A percentile compares a stretch with the other conserved stretches of the same genome.
These are phyloP conservation scores for Mycosphaerelloides madeirae DNA, from an alignment of 2,329 filamentous ascomycete species.

Conservation along the genomic window DNA sequence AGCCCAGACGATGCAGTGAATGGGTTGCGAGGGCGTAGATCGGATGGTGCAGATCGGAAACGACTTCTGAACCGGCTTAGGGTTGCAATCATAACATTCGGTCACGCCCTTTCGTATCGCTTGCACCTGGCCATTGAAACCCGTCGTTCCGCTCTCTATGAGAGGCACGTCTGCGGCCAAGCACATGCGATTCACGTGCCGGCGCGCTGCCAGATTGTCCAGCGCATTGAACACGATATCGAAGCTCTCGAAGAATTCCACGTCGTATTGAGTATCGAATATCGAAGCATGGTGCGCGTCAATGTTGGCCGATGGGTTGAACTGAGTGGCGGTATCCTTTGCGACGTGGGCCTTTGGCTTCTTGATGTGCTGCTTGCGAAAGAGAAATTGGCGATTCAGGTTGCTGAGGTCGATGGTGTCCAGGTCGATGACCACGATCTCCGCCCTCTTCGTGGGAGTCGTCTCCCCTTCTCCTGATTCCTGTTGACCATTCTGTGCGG, in stretches of 20 bases:
- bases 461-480: conserved; percentile 1
- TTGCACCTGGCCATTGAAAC: conserved; percentile 96
- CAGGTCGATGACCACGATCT: conserved; percentile 91
- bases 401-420: conserved; percentile 98
- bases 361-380: conserved; percentile 95
- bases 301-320: conserved; percentile 84
- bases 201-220: conserved; percentile 87
- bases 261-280: conserved; percentile 79
- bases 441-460: conserved; percentile 33
- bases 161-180: conserved; percentile 83
- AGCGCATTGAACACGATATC: conserved; percentile 91
- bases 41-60: conserved; percentile 97
- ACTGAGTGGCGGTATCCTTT: conserved; percentile 82
- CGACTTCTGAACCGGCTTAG: conserved; percentile 84
- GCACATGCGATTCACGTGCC: conserved; percentile 97
- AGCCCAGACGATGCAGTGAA: conserved; percentile 98
- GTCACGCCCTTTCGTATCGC: conserved; percentile 83
- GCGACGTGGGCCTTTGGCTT: conserved; percentile 93
- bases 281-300: conserved; percentile 91
- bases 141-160: conserved; percentile 94
- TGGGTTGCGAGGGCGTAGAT: conserved; percentile 91
- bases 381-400: conserved; percentile 94
- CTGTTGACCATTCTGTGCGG: conserved; percentile 6
- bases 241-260: conserved; percentile 83
- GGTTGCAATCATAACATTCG: conserved; percentile 92